Conservation (phyloP, 108 stramenopile species). For the Schizochytrium sp. region DNA sequence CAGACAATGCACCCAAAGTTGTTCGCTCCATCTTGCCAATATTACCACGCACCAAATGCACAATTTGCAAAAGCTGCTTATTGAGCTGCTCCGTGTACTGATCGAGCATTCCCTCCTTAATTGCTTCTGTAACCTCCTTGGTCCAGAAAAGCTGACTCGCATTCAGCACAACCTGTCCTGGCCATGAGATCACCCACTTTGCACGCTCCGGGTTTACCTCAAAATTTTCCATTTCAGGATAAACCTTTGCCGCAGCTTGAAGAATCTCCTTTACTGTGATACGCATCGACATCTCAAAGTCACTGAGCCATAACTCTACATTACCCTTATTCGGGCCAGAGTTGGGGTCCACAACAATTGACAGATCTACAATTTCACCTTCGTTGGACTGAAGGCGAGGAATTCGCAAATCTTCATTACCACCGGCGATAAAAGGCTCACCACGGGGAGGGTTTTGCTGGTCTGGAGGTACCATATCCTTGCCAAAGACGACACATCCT, state of each 20-base stretch:
- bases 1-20: constrained; percentile 78
- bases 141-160: constrained; percentile 79
- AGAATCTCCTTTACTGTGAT: constrained; percentile 74
- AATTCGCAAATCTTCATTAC: constrained; percentile 74
- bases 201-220: constrained; percentile 64
- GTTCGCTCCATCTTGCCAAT: constrained; percentile 75
- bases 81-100: constrained; percentile 66
- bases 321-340: constrained; percentile 78
- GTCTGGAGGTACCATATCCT: constrained; percentile 59
- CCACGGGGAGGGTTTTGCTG: constrained; percentile 5
- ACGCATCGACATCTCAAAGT: constrained; percentile 78
- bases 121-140: constrained; percentile 69
- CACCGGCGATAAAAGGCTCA: constrained; percentile 17
- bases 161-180: constrained; percentile 78
- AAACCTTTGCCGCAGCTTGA: constrained; percentile 71
- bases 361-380: constrained; percentile 74
- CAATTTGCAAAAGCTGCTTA: constrained; percentile 72
- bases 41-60: constrained; percentile 77
- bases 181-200: constrained; percentile 78
- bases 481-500: constrained; percentile 74
- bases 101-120: constrained; percentile 65
- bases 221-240: constrained; percentile 66
- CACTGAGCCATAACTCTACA: constrained; percentile 79
- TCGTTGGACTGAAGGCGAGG: constrained; percentile 77
- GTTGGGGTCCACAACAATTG: constrained; percentile 77